These are phyloP conservation scores for Arachis monticola DNA, from an alignment of 331 rosid genomes.

Conservation along the genomic window DNA sequence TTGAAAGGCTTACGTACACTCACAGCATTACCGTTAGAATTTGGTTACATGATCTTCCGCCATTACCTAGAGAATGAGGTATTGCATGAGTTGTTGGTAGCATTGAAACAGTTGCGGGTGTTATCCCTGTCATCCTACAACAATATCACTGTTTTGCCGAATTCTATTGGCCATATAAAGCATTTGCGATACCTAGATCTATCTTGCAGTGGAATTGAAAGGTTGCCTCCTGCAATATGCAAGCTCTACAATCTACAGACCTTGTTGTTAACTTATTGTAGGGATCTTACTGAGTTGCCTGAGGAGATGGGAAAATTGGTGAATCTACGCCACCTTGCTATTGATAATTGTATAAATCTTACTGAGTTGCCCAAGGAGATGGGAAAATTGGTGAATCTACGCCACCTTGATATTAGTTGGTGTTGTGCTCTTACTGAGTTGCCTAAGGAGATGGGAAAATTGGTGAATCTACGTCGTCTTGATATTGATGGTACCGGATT, in stretches of 20 bases:
- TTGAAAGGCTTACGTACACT: background rate
- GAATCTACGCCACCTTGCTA: background rate
- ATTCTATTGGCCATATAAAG: conserved; percentile 13
- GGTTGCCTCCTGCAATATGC: conserved; percentile 8
- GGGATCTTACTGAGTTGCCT: conserved; percentile 13
- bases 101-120: background rate
- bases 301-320: background rate
- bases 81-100: conserved; percentile 1
- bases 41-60: background rate
- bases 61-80: background rate
- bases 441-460: no score
- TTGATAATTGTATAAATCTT: no score
- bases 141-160: conserved; percentile 9
- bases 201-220: background rate
- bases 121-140: conserved; percentile 21
- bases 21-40: conserved; percentile 11
- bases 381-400: no score
- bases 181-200: no score
- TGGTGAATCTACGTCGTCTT: background rate
- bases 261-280: background rate
- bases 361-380: no score
- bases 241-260: conserved; percentile 34
- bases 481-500: background rate
- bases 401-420: no score
- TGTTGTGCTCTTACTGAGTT: no score